These are phyloP conservation scores for Rhipidocladum racemiflorum DNA, from an alignment of 176 grass and related monocot species.

Conservation along the genomic window DNA sequence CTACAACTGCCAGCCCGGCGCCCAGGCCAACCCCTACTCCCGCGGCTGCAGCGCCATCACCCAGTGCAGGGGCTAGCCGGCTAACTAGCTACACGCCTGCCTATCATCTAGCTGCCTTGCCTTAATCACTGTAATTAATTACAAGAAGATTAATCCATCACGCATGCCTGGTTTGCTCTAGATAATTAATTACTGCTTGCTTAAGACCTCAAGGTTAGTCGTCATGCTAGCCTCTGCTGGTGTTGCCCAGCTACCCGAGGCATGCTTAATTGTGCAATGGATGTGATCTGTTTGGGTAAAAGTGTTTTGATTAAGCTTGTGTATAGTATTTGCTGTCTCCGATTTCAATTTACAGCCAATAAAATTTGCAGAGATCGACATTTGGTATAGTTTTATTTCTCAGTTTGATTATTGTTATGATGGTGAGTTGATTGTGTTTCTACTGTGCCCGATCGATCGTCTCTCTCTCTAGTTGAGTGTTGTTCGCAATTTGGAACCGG, in stretches of 20 bases:
- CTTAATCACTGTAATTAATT: conserved; percentile 4
- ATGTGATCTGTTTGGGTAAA: background rate
- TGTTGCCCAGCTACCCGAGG: background rate
- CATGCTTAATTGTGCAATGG: background rate
- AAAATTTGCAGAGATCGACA: background rate
- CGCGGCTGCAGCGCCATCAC: conserved; percentile 71
- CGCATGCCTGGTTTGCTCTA: background rate
- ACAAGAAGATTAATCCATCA: background rate
- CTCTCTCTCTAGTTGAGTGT: background rate
- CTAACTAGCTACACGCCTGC: too few species aligned
- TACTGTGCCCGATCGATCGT: background rate
- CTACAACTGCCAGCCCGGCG: conserved; percentile 90
- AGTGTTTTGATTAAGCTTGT: background rate
- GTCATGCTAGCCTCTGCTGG: background rate
- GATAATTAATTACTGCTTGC: background rate
- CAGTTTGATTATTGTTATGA: background rate
- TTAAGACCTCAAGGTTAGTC: background rate
- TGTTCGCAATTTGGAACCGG: too few species aligned
- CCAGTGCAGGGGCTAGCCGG: conserved; percentile 48
- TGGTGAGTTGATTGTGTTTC: background rate
- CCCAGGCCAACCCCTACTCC: conserved; percentile 60
- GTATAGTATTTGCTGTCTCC: background rate
- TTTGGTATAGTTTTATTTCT: background rate
- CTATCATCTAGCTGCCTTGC: background rate
- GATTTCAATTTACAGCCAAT: background rate